phyloP scores from a whole-genome alignment of 441 rosid genomes.

The Adansonia rubrostipa region DNA sequence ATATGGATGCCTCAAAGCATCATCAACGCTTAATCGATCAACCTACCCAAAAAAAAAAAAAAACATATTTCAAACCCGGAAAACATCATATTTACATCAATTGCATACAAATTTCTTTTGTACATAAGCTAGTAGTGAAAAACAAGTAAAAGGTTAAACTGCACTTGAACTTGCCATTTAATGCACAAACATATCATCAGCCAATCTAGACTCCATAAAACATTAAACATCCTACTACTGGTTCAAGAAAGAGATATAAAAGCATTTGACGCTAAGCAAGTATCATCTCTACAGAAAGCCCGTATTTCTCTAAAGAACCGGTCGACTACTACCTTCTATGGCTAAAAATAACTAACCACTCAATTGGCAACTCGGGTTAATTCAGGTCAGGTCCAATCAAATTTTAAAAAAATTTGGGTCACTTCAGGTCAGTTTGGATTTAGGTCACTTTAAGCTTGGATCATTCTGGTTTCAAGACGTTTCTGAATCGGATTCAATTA shows the following conservation, averaged over 20 bases:
- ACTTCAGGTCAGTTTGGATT: background rate
- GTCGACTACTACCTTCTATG: background rate
- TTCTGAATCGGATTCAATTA: background rate
- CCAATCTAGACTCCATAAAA: background rate
- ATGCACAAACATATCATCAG: background rate
- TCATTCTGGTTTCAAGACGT: background rate
- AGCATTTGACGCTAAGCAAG: background rate
- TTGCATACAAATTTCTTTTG: background rate
- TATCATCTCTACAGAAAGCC: background rate
- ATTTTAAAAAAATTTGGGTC: background rate
- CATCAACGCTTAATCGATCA: constrained; percentile 75
- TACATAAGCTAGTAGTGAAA: background rate
- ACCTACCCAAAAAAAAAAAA: constrained; percentile 50
- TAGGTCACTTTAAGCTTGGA: background rate
- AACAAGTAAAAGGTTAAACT: background rate
- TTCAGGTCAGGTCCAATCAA: background rate
- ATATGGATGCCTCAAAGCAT: constrained; percentile 90
- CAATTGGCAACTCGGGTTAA: background rate
- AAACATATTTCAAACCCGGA: constrained; percentile 17
- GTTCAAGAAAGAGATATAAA: background rate
- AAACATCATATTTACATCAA: background rate
- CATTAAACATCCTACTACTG: background rate
- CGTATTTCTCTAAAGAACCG: background rate
- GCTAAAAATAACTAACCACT: background rate
- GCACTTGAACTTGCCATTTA: background rate